Conservation (phyloP, 2,329 filamentous ascomycete species). For the Corniculantispora saksenae region DNA sequence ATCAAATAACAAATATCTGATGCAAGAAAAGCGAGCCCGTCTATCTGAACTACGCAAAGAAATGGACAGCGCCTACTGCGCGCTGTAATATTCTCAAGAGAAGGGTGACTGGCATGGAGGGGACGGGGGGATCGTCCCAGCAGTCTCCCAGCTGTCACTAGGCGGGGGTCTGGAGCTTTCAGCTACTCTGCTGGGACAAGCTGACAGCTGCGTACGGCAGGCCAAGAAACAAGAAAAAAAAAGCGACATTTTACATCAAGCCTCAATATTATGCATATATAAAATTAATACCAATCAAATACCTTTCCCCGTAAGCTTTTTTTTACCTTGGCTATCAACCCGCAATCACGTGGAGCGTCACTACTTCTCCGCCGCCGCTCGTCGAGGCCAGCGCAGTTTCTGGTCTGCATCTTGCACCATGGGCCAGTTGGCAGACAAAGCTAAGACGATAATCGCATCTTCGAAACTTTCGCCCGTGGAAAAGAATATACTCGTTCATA, state of each 20-base stretch:
- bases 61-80: conserved; percentile 10
- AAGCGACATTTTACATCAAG: not conserved
- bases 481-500: not conserved
- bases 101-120: not conserved
- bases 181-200: no score
- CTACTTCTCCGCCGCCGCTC: not conserved
- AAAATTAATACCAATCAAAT: not conserved
- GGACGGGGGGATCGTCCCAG: no score
- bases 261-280: not conserved
- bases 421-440: conserved; percentile 1
- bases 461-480: conserved; percentile 9
- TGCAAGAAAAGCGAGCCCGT: not conserved
- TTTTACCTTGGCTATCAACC: not conserved
- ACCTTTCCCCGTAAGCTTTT: not conserved
- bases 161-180: no score
- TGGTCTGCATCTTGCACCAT: conserved; percentile 2
- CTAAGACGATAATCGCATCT: not conserved
- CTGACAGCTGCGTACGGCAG: no score
- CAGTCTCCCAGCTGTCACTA: no score
- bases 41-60: conserved; percentile 4
- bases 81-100: not conserved
- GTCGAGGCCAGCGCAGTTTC: not conserved
- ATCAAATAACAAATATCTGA: not conserved
- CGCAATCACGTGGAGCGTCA: not conserved
- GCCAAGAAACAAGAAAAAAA: no score